These are phyloP conservation scores for Macaranga tanarius DNA, from an alignment of 441 rosid genomes.

Conservation along the genomic window DNA sequence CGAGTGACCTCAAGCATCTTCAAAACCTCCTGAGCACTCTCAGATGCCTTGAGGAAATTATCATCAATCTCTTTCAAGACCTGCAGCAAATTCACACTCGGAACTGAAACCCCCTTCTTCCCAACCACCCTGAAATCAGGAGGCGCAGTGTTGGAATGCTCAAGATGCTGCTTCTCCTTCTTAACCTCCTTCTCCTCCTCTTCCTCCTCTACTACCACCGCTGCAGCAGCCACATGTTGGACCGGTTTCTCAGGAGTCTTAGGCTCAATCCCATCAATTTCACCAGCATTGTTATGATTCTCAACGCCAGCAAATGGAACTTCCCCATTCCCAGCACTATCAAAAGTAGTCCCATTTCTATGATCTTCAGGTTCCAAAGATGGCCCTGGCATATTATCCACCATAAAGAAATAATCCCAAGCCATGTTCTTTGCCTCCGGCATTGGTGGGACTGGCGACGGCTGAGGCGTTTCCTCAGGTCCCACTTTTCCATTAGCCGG, in stretches of 20 bases:
- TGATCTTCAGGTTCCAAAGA: constrained; percentile 41
- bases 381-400: constrained; percentile 57
- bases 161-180: constrained; percentile 48
- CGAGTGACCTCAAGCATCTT: constrained; percentile 93
- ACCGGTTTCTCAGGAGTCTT: constrained; percentile 44
- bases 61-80: constrained; percentile 74
- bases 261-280: constrained; percentile 29
- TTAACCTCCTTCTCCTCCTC: constrained; percentile 18
- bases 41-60: constrained; percentile 78
- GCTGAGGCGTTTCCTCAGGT: constrained; percentile 27
- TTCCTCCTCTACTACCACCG: constrained; percentile 26
- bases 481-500: constrained; percentile 30
- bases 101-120: constrained; percentile 25
- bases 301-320: constrained; percentile 20
- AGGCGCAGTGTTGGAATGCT: constrained; percentile 64
- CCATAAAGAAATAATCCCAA: constrained; percentile 86
- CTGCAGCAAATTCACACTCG: constrained; percentile 46
- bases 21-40: constrained; percentile 85
- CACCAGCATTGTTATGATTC: constrained; percentile 23
- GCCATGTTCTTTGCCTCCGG: constrained; percentile 49
- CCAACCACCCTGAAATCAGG: constrained; percentile 44
- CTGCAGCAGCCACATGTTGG: constrained; percentile 39
- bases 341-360: constrained; percentile 26
- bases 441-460: constrained; percentile 41
- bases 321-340: constrained; percentile 23